Evolutionary conservation across 208 protist species (phyloP).

Genomic region (Porcisia hertigi): DNA sequence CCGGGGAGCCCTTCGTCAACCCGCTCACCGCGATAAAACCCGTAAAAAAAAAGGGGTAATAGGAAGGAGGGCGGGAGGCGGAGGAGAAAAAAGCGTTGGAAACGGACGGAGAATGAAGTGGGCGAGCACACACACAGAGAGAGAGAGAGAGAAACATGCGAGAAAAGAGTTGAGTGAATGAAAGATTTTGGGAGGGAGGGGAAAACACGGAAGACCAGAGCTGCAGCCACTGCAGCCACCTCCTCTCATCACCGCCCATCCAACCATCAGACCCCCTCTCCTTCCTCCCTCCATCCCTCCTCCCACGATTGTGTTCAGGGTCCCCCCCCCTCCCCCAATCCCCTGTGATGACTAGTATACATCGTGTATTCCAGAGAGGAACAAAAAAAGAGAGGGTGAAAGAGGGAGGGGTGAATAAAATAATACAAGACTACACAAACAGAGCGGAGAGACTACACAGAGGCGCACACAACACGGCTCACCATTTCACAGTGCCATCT

Average conservation of each 20-base stretch:
- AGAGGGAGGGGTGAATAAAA: background rate
- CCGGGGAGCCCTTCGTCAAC: too few species aligned
- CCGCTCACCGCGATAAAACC: too few species aligned
- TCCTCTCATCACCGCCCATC: background rate
- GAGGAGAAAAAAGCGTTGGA: background rate
- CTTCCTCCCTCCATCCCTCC: background rate
- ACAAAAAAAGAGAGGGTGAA: background rate
- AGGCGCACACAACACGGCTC: background rate
- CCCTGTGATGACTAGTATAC: background rate
- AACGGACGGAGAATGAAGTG: background rate
- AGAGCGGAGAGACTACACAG: background rate
- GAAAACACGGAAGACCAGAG: background rate
- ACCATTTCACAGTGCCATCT: too few species aligned
- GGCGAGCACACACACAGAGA: too few species aligned
- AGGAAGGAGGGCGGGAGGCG: background rate
- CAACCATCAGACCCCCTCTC: background rate
- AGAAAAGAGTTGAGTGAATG: too few species aligned
- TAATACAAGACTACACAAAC: background rate
- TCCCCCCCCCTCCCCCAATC: background rate
- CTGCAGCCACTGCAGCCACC: background rate
- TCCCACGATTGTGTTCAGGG: background rate
- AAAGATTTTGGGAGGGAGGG: too few species aligned
- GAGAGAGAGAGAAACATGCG: too few species aligned
- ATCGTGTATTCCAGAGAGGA: conserved; percentile 6
- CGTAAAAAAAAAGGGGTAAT: too few species aligned